Evolutionary conservation across 352 stramenopile genomes (phyloP).

Genomic region (Halophytophthora polymorphica): DNA sequence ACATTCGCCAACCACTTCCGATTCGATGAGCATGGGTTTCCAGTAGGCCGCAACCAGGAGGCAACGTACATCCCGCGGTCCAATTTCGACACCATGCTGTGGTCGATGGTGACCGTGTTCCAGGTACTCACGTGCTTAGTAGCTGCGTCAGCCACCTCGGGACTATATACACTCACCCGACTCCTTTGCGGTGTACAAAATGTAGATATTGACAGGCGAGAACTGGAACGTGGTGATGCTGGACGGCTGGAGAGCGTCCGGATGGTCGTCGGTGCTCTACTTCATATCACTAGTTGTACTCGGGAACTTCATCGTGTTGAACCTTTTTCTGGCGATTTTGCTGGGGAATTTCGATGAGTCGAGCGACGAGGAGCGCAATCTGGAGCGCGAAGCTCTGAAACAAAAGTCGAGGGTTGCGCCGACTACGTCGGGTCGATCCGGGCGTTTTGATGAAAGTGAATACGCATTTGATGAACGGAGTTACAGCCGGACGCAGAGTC

Average conservation of each 20-base stretch:
- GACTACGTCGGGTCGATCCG: constrained; percentile 9
- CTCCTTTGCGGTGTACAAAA: constrained; percentile 6
- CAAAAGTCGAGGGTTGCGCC: constrained; percentile 26
- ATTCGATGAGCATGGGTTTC: constrained; percentile 74
- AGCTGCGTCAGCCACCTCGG: neutral
- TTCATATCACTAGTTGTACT: constrained; percentile 84
- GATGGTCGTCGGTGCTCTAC: constrained; percentile 63
- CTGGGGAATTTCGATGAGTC: constrained; percentile 85
- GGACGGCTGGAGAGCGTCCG: constrained; percentile 72
- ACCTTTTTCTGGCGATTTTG: constrained; percentile 92
- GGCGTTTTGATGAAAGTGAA: constrained; percentile 9
- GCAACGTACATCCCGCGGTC: constrained; percentile 40
- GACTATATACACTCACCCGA: neutral
- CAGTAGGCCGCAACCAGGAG: constrained; percentile 27
- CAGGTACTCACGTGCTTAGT: constrained; percentile 26
- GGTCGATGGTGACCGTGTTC: constrained; percentile 72
- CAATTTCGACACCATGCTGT: constrained; percentile 72
- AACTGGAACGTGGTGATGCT: constrained; percentile 93
- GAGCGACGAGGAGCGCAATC: constrained; percentile 47
- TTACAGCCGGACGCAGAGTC: constrained; percentile 9
- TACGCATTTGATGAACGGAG: constrained; percentile 11
- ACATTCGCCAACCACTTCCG: constrained; percentile 91
- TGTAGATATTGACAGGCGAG: constrained; percentile 89
- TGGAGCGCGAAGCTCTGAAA: constrained; percentile 36
- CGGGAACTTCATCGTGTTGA: constrained; percentile 89